Conservation (phyloP, 345 rosid genomes). For the Acer yangbiense region DNA sequence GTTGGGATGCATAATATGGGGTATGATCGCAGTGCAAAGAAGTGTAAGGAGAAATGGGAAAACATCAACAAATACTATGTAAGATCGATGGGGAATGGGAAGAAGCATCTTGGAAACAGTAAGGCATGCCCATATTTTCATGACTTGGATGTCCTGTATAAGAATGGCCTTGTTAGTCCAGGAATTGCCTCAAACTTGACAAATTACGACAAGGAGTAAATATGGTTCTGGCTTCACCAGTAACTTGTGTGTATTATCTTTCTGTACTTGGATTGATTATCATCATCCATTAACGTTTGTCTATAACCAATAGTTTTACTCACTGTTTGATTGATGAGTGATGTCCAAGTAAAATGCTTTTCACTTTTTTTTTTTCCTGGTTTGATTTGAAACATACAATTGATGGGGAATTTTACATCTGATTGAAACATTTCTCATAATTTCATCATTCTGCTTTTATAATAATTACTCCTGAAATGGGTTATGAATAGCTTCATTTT, state of each 20-base stretch:
- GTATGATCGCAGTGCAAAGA: constrained; percentile 56
- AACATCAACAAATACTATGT: constrained; percentile 75
- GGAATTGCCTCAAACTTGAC: constrained; percentile 14
- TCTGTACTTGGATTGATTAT: not conserved
- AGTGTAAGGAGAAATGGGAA: constrained; percentile 90
- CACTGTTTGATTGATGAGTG: too few relatives aligned
- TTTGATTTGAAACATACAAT: too few relatives aligned
- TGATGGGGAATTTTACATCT: too few relatives aligned
- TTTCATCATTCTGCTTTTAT: too few relatives aligned
- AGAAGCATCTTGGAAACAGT: constrained; percentile 45
- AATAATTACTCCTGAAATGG: too few relatives aligned
- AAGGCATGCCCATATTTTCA: constrained; percentile 55
- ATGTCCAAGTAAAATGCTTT: too few relatives aligned
- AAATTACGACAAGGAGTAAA: constrained; percentile 14
- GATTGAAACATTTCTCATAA: too few relatives aligned
- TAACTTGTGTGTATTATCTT: not conserved
- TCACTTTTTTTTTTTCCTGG: too few relatives aligned
- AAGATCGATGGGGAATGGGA: constrained; percentile 45
- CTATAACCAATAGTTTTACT: too few relatives aligned
- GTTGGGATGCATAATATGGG: constrained; percentile 56
- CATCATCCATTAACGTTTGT: not conserved
- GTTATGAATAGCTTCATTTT: too few relatives aligned
- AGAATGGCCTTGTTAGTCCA: constrained; percentile 26
- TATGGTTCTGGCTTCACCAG: not conserved
- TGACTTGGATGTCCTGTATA: constrained; percentile 48